phyloP scores from a whole-genome alignment of 768 basidiomycete genomes.

The Pleurotus eryngii region DNA sequence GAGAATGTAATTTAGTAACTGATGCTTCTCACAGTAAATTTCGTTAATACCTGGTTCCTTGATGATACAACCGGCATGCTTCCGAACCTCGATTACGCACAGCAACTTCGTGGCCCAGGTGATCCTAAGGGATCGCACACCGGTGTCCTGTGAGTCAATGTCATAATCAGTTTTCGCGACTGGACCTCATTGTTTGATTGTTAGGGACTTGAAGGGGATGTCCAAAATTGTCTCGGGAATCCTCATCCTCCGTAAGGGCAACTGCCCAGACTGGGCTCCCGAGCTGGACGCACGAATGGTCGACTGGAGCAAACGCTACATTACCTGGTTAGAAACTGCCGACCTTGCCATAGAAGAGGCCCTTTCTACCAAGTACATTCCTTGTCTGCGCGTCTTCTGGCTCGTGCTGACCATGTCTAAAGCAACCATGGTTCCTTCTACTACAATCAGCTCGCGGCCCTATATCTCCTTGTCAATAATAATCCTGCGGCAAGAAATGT shows the following conservation, averaged over 20 bases:
- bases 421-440: conserved; percentile 71
- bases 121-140: conserved; percentile 41
- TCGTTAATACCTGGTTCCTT: conserved; percentile 60
- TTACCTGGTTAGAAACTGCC: conserved; percentile 52
- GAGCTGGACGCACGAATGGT: conserved; percentile 47
- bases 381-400: neutral
- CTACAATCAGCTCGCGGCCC: conserved; percentile 54
- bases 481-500: conserved; percentile 41
- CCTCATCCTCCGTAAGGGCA: conserved; percentile 46
- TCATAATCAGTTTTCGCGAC: neutral
- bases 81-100: conserved; percentile 58
- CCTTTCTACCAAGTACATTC: conserved; percentile 44
- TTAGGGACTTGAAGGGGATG: conserved; percentile 57
- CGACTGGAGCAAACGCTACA: conserved; percentile 50
- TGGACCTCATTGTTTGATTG: neutral
- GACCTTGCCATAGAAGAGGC: conserved; percentile 44
- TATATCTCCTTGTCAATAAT: conserved; percentile 55
- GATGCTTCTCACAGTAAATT: conserved; percentile 28
- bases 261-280: conserved; percentile 50
- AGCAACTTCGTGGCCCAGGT: conserved; percentile 41
- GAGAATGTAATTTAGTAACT: neutral
- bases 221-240: conserved; percentile 53
- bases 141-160: conserved; percentile 46
- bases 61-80: conserved; percentile 56
- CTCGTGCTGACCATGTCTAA: neutral